Conservation (phyloP, 2,329 filamentous ascomycete species). For the Aureobasidium lini region DNA sequence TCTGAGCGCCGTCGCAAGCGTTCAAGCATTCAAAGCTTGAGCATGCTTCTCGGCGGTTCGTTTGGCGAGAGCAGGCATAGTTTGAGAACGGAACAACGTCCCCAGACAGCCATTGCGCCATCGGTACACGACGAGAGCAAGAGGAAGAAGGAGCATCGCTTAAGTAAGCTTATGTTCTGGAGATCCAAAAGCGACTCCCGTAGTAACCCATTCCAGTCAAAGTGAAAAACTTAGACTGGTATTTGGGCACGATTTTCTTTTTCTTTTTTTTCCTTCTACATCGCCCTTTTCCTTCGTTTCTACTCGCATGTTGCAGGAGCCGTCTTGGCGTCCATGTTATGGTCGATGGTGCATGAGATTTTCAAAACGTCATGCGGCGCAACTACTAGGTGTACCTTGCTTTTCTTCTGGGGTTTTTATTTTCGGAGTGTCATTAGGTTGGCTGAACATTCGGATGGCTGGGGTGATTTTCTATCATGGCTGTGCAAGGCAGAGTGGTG, state of each 20-base stretch:
- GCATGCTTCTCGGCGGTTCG: conserved; percentile 65
- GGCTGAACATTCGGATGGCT: background rate
- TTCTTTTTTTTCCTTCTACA: conserved; percentile 1
- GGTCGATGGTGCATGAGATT: background rate
- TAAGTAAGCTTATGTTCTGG: conserved; percentile 76
- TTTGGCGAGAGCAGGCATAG: conserved; percentile 66
- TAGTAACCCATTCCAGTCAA: conserved; percentile 11
- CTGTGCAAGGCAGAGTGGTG: background rate
- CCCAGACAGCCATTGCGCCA: conserved; percentile 45
- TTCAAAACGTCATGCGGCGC: conserved; percentile 4
- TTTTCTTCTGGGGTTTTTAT: background rate
- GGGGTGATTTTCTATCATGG: conserved; percentile 6
- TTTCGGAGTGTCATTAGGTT: background rate
- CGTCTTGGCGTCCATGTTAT: background rate
- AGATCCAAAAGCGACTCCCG: conserved; percentile 43
- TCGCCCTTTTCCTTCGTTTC: conserved; percentile 8
- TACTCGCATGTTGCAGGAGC: conserved; percentile 10
- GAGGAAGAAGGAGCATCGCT: conserved; percentile 61
- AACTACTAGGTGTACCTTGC: conserved; percentile 4
- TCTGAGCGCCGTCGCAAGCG: conserved; percentile 58
- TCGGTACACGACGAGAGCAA: conserved; percentile 39
- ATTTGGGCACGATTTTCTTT: background rate
- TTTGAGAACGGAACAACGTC: conserved; percentile 56
- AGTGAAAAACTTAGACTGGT: background rate
- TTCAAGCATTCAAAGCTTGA: conserved; percentile 69